Evolutionary conservation across 306 rosid genomes (phyloP).

Genomic region (Mimosa bimucronata): DNA sequence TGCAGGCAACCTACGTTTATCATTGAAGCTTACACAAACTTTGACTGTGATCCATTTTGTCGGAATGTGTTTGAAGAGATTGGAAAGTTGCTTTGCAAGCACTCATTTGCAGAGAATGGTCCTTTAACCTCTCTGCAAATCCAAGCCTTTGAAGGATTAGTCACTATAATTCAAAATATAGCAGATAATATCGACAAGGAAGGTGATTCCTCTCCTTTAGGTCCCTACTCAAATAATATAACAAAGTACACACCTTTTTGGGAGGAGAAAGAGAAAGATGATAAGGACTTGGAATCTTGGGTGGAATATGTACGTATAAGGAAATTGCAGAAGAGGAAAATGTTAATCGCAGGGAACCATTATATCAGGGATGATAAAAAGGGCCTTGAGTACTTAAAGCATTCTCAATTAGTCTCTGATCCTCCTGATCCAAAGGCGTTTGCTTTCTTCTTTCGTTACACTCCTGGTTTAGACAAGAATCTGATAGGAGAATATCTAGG

Average conservation of each 20-base stretch:
- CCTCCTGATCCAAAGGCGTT: conserved; percentile 71
- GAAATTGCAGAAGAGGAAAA: conserved; percentile 71
- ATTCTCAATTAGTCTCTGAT: conserved; percentile 65
- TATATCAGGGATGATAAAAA: conserved; percentile 82
- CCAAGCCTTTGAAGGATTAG: conserved; percentile 88
- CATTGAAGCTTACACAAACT: conserved; percentile 66
- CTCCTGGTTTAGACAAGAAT: conserved; percentile 77
- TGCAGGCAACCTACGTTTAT: conserved; percentile 81
- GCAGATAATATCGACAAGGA: conserved; percentile 78
- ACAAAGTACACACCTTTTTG: conserved; percentile 68
- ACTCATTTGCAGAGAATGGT: conserved; percentile 56
- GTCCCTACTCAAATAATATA: conserved; percentile 47
- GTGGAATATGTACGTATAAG: conserved; percentile 62
- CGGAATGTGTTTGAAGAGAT: conserved; percentile 70
- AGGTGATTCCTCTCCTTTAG: conserved; percentile 48
- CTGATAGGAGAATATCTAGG: conserved; percentile 87
- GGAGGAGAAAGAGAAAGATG: conserved; percentile 62
- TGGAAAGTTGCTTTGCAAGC: conserved; percentile 86
- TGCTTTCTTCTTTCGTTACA: conserved; percentile 78
- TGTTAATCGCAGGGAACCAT: conserved; percentile 79
- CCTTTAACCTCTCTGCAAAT: conserved; percentile 60
- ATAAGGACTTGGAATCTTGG: conserved; percentile 55
- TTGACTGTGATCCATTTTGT: conserved; percentile 77
- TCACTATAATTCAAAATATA: conserved; percentile 72
- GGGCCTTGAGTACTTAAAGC: conserved; percentile 78